Evolutionary conservation across 345 rosid species (phyloP).

Genomic region (Durio zibethinus): DNA sequence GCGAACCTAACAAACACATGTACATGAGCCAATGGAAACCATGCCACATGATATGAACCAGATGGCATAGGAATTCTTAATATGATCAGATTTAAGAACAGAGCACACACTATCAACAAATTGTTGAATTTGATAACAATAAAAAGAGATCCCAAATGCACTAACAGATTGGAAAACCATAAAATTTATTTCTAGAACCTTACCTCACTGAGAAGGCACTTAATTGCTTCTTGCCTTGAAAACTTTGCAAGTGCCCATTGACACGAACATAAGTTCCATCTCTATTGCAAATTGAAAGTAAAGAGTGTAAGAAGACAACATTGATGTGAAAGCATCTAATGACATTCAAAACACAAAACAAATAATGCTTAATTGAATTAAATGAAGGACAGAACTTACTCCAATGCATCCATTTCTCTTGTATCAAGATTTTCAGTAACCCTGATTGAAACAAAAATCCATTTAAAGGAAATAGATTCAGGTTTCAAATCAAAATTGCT

Average conservation of each 20-base stretch:
- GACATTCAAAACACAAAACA: neutral
- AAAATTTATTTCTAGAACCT: neutral
- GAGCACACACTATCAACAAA: too few species aligned
- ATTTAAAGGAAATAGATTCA: neutral
- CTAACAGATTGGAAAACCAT: neutral
- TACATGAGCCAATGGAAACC: neutral
- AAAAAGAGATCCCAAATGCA: neutral
- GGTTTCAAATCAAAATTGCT: neutral
- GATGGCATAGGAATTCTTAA: slow-evolving; percentile 40
- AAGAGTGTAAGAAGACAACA: neutral
- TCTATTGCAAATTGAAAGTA: slow-evolving; percentile 28
- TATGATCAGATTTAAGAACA: slow-evolving; percentile 24
- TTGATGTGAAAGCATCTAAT: neutral
- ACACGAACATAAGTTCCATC: slow-evolving; percentile 76
- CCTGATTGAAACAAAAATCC: slow-evolving; percentile 45
- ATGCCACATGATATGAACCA: neutral
- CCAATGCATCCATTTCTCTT: slow-evolving; percentile 59
- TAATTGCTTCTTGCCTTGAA: slow-evolving; percentile 61
- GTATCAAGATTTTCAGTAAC: slow-evolving; percentile 63
- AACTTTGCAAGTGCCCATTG: slow-evolving; percentile 70
- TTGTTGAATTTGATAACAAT: neutral
- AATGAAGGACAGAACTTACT: slow-evolving; percentile 36
- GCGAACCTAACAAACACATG: neutral
- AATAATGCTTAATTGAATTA: neutral
- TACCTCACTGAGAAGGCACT: slow-evolving; percentile 85